Base-by-base conservation (phyloP, 148 eudicot genomes). In the Nepenthes mirabilis region DNA sequence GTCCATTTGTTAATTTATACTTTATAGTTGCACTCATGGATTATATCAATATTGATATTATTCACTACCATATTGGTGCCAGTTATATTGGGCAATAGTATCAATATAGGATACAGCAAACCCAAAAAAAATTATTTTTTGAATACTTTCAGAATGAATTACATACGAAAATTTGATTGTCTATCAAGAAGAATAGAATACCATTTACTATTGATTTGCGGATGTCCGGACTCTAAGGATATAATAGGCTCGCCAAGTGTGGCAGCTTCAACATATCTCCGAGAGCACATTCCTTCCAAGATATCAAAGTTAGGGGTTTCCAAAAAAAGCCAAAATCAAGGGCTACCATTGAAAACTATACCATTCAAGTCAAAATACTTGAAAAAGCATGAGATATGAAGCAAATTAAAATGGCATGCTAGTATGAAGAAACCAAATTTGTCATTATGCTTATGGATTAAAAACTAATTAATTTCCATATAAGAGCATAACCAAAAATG, bases 141-240 rank as follows among this genome's bases (percentile, higher is more conserved):
- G 23, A 23, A 23, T 23, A 23, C 23, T 23, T 23, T 23, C 23
- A 23, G 23, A 23, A 23, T 23, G 23, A 23, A 23, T 23, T 23
- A 23, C 23, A 23, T 23, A 23, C 23, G 23, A 23, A 23, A 23
- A 23, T 23, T 23, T 40, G 6, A 40, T 40, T 40, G 8, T 40
- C 45, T 8, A 40, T 40, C 45, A 40, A 40, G 45, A 40, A 49
- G 57, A 62, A 68, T 64, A 65, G 57, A 47, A 36, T 86, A 93
- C 99, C 99, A 93, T 82, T 86, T 80, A 67, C 74, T 80, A 57
- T 86, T 82, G 54, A 88, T 74, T 66, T 82, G 89, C 37, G 82
- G 89, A 50, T 70, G 69, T 61, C 94, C 88, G 49, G 83, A 79
- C 51, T 69, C 72, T 60, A 86, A 75, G 65, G 96, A 82, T 57